phyloP scores from a whole-genome alignment of 441 rosid genomes.

The Gossypium schwendimanii region DNA sequence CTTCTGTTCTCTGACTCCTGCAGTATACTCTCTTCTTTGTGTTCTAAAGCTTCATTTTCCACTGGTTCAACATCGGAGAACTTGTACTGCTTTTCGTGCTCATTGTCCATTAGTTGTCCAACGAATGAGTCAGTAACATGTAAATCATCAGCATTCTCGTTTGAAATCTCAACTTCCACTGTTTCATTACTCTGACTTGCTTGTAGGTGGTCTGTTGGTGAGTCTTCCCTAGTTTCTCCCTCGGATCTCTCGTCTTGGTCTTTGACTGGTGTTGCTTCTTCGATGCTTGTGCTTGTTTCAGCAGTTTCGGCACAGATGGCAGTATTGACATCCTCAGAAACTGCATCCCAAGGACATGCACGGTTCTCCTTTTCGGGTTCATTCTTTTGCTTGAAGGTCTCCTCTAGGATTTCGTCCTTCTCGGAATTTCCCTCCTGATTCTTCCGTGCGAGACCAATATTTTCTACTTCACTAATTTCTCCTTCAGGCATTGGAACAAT shows the following conservation, averaged over 20 bases:
- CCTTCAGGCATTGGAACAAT: conserved; percentile 7
- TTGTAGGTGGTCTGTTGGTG: conserved; percentile 1
- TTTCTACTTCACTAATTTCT: neutral
- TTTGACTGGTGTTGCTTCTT: conserved; percentile 4
- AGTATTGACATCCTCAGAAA: conserved; percentile 8
- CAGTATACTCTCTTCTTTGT: conserved; percentile 12
- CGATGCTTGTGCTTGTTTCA: conserved; percentile 13
- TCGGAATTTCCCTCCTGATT: conserved; percentile 3
- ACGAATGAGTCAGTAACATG: neutral
- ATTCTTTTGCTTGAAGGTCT: conserved; percentile 15
- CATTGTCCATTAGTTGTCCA: too few relatives aligned
- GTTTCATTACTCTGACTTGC: conserved; percentile 12
- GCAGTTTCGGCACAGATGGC: conserved; percentile 11
- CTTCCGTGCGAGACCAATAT: neutral
- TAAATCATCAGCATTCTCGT: conserved; percentile 13
- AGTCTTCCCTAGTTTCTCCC: conserved; percentile 12
- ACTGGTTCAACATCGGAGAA: neutral
- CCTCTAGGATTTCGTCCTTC: conserved; percentile 2
- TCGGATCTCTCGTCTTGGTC: conserved; percentile 16
- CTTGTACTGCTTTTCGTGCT: too few relatives aligned
- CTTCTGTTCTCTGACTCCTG: conserved; percentile 19
- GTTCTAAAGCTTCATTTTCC: neutral
- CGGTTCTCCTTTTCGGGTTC: conserved; percentile 20
- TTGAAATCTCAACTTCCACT: conserved; percentile 17
- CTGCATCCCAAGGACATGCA: conserved; percentile 3